Evolutionary conservation across 148 eudicot species (phyloP), one percentile per base, ranked within the genome.

Genomic region (Pouteria glomerata): DNA sequence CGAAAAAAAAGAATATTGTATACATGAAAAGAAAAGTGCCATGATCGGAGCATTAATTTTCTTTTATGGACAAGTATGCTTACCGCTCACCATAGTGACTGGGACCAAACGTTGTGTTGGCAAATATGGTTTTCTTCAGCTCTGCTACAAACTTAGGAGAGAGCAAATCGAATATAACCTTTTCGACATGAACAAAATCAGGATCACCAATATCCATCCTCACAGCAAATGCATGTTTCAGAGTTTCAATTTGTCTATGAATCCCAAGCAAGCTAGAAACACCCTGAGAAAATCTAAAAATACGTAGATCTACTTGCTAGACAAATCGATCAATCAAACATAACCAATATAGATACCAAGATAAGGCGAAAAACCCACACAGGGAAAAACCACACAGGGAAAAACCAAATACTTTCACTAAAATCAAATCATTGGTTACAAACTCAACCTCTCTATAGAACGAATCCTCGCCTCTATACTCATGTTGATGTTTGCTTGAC

Each of bases 131-230:
- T 53, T 68, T 72, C 73, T 73, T 71, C 37, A 81, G 33, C 67
- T 74, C 51, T 6, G 77, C 75, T 5, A 85, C 85, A 19, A 81
- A 81, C 21, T 74, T 23, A 11, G 82, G 71, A 7, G 85, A 84
- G 65, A 84, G 53, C 81, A 84, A 79, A 52, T 81, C 83, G 29
- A 69, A 68, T 33, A 77, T 10, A 4, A 77, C 75, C 11, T 68
- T 45, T 10, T 59, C 69, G 19, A 79, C 56, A 41, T 82, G 56
- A 21, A 72, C 81, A 70, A 81, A 84, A 69, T 77, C 75, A 14
- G 88, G 85, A 63, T 84, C 88, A 19, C 81, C 85, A 31, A 84
- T 77, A 37, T 72, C 69, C 83, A 81, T 77, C 75, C 83, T 66
- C 44, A 79, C 57, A 27, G 85, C 81, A 65, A 79, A 79, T 13